Conservation (phyloP, 345 rosid genomes). For the Combretum micranthum region DNA sequence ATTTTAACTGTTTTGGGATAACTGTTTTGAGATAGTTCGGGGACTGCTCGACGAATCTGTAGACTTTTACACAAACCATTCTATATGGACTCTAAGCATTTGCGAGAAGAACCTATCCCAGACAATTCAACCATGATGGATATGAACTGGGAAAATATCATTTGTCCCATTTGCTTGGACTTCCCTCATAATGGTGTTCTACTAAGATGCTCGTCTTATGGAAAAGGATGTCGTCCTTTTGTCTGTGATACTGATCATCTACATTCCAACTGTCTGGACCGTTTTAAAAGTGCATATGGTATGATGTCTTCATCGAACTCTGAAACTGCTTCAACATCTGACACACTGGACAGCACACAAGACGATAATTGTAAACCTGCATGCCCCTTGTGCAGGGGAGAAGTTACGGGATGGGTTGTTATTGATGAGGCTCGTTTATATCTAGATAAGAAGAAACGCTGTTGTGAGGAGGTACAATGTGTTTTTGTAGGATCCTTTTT, state of each 20-base stretch:
- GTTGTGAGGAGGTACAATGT: slow-evolving; percentile 72
- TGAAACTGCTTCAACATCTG: slow-evolving; percentile 21
- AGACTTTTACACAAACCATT: no score
- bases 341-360: slow-evolving; percentile 20
- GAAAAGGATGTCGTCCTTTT: slow-evolving; percentile 80
- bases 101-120: no score
- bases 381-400: slow-evolving; percentile 94
- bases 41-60: no score
- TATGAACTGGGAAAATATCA: slow-evolving; percentile 66
- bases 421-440: slow-evolving; percentile 63
- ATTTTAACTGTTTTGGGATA: no score
- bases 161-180: slow-evolving; percentile 90
- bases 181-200: slow-evolving; percentile 87
- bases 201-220: slow-evolving; percentile 74
- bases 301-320: slow-evolving; percentile 44
- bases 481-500: slow-evolving; percentile 52
- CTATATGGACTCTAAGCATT: no score
- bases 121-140: slow-evolving; percentile 14
- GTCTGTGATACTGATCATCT: slow-evolving; percentile 80
- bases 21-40: no score
- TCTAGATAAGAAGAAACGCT: slow-evolving; percentile 69
- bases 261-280: slow-evolving; percentile 90
- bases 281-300: slow-evolving; percentile 70
- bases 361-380: slow-evolving; percentile 50
- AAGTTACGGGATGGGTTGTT: slow-evolving; percentile 79